Evolutionary conservation across 2,329 filamentous ascomycete genomes (phyloP).

Genomic region (Pyrenochaeta sp.): DNA sequence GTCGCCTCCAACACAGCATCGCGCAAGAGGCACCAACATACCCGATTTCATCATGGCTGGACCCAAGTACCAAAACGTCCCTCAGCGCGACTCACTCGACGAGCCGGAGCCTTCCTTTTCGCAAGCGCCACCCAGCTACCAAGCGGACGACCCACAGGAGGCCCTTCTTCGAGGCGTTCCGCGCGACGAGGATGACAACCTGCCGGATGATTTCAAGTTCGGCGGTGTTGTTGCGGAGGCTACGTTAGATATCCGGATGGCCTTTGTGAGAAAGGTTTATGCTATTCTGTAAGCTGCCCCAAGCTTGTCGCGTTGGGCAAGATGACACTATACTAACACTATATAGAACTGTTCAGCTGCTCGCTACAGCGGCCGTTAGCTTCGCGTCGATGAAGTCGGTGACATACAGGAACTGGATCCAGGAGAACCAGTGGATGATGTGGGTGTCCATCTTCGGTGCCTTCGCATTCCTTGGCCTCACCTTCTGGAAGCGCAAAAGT

Average conservation of each 20-base stretch:
- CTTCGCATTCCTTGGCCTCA: conserved; percentile 47
- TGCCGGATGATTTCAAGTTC: conserved; percentile 99
- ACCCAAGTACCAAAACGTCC: conserved; percentile 82
- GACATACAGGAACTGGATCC: conserved; percentile 85
- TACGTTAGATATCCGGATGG: conserved; percentile 93
- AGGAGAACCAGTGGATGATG: conserved; percentile 81
- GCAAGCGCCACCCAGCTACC: conserved; percentile 84
- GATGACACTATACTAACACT: conserved; percentile 20
- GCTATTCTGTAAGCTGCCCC: conserved; percentile 75
- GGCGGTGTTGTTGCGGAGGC: conserved; percentile 93
- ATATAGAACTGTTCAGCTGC: conserved; percentile 79
- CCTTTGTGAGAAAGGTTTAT: conserved; percentile 97
- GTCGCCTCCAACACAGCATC: conserved; percentile 1
- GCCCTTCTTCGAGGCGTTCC: conserved; percentile 70
- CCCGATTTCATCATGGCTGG: conserved; percentile 66
- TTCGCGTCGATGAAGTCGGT: conserved; percentile 84
- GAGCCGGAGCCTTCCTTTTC: conserved; percentile 64
- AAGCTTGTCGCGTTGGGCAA: neutral
- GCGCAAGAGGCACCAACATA: neutral
- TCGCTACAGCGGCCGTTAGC: conserved; percentile 82
- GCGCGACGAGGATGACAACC: conserved; percentile 83
- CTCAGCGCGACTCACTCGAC: conserved; percentile 86
- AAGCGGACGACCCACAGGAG: conserved; percentile 64
- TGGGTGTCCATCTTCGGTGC: conserved; percentile 73
- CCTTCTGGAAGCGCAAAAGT: conserved; percentile 59